Evolutionary conservation across 2,329 filamentous ascomycete genomes (phyloP).

Genomic region (Taxawa tesnikishii): DNA sequence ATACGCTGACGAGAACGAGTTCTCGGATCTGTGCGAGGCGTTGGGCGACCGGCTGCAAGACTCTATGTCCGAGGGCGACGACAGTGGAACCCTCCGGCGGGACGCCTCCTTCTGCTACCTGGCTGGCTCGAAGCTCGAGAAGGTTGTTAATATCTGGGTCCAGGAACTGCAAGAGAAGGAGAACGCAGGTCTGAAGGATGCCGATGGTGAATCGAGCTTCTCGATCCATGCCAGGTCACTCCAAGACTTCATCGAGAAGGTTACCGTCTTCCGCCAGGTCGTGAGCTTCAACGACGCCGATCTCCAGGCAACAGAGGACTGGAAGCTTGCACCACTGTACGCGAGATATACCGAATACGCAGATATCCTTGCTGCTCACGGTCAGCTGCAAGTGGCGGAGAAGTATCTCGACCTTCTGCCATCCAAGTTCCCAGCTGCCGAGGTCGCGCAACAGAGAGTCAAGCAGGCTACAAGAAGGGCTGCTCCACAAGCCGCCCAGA

Average conservation of each 20-base stretch:
- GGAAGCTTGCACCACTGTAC: constrained; percentile 82
- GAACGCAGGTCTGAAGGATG: constrained; percentile 53
- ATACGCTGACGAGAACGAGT: constrained; percentile 81
- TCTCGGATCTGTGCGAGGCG: constrained; percentile 87
- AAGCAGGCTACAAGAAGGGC: constrained; percentile 66
- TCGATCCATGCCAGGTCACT: constrained; percentile 81
- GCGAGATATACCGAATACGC: constrained; percentile 96
- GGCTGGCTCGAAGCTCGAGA: constrained; percentile 91
- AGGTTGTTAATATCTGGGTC: constrained; percentile 92
- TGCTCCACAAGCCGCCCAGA: constrained; percentile 27
- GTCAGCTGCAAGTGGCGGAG: constrained; percentile 74
- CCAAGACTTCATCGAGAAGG: constrained; percentile 95
- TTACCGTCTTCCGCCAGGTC: constrained; percentile 89
- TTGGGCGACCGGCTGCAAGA: constrained; percentile 85
- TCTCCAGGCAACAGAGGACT: constrained; percentile 57
- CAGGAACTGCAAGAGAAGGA: constrained; percentile 79
- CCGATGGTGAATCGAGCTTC: constrained; percentile 66
- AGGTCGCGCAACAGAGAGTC: constrained; percentile 75
- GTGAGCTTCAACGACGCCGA: constrained; percentile 82
- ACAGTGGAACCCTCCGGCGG: constrained; percentile 48
- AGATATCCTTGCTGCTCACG: constrained; percentile 83
- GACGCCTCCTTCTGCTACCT: constrained; percentile 96
- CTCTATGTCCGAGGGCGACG: constrained; percentile 37
- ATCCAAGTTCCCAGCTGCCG: constrained; percentile 69
- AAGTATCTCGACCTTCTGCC: constrained; percentile 87